These are phyloP conservation scores for Hygrophila difformis DNA, from an alignment of 257 asterid genomes.

Conservation along the genomic window DNA sequence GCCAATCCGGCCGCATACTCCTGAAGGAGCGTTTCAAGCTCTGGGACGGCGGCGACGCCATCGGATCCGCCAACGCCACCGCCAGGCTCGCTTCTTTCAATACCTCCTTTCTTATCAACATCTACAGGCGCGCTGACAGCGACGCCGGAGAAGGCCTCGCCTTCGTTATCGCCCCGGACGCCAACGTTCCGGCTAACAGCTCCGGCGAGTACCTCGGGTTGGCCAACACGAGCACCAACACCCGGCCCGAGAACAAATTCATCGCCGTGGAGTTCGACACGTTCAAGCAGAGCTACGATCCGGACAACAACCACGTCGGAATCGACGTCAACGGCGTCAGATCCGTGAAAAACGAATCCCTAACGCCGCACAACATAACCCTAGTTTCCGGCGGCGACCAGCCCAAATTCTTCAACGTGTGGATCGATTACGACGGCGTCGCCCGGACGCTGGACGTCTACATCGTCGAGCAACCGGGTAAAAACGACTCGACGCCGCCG, in stretches of 20 bases:
- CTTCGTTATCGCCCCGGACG: conserved; percentile 49
- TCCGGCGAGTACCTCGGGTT: conserved; percentile 70
- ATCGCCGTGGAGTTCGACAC: conserved; percentile 89
- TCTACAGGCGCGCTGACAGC: conserved; percentile 8
- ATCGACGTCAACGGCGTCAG: conserved; percentile 45
- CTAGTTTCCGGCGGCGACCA: conserved; percentile 39
- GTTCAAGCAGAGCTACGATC: conserved; percentile 56
- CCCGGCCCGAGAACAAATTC: conserved; percentile 29
- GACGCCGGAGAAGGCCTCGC: conserved; percentile 68
- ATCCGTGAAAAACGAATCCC: conserved; percentile 23
- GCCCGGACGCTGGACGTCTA: conserved; percentile 30
- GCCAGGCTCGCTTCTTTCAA: conserved; percentile 47
- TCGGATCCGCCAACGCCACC: not conserved
- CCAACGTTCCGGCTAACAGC: conserved; percentile 36
- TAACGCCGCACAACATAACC: conserved; percentile 33
- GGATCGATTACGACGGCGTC: conserved; percentile 71
- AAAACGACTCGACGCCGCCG: conserved; percentile 36
- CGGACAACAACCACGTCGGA: conserved; percentile 73
- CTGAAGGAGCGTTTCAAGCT: conserved; percentile 34
- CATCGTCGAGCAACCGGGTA: conserved; percentile 32
- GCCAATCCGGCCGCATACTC: conserved; percentile 43
- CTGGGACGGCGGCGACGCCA: conserved; percentile 33
- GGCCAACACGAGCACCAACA: conserved; percentile 53
- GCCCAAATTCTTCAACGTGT: conserved; percentile 48
- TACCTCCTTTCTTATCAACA: conserved; percentile 61